Conservation (phyloP, 2,329 filamentous ascomycete genomes). For the Neonectria coccinea region DNA sequence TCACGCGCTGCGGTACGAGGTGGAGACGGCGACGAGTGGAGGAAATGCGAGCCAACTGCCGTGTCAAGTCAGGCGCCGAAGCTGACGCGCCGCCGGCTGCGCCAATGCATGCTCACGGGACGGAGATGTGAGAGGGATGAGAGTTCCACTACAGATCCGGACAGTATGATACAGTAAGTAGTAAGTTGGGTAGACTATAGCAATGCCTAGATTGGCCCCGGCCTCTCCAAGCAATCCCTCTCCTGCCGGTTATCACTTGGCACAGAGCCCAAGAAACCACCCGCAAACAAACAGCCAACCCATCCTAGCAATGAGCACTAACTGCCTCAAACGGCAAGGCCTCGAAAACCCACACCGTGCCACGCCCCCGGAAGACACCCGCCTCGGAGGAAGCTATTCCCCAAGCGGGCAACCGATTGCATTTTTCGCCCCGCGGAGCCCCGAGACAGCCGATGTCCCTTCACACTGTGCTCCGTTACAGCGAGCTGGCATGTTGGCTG, state of each 20-base stretch:
- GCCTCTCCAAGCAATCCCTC: background rate
- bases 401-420: slow-evolving; percentile 38
- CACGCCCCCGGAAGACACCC: background rate
- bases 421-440: slow-evolving; percentile 12
- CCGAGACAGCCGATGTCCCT: slow-evolving; percentile 37
- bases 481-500: background rate
- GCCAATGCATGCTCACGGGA: slow-evolving; percentile 10
- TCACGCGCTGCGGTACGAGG: too few species aligned
- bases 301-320: background rate
- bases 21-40: background rate
- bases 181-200: too few species aligned
- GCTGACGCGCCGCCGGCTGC: slow-evolving; percentile 1
- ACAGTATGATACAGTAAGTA: too few species aligned
- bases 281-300: background rate
- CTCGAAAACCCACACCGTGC: background rate
- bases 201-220: background rate
- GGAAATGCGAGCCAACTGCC: slow-evolving; percentile 25
- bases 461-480: too few species aligned
- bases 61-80: slow-evolving; percentile 28
- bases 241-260: background rate
- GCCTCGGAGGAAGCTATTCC: slow-evolving; percentile 24
- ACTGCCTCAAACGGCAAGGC: background rate
- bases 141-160: background rate
- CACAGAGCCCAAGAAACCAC: background rate
- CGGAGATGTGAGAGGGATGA: background rate